phyloP scores from a whole-genome alignment of 225 moss, liverwort and hornwort genomes.

The Rhytidiadelphus loreus region DNA sequence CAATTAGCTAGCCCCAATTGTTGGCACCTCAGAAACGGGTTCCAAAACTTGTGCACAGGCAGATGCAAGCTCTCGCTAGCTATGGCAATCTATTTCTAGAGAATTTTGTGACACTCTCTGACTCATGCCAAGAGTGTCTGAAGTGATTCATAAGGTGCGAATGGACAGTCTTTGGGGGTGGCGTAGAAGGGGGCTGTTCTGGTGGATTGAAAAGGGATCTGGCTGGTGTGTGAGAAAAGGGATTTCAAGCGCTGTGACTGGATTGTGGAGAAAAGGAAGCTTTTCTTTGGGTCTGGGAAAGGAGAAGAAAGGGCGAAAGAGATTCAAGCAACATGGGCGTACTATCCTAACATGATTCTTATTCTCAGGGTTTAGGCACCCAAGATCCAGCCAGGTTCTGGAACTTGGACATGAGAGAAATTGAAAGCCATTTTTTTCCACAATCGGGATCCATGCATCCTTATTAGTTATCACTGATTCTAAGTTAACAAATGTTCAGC shows the following conservation, averaged over 20 bases:
- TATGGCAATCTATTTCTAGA: not conserved
- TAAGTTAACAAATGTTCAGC: no score
- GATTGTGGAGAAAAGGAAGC: not conserved
- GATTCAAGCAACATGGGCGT: not conserved
- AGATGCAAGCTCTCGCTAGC: not conserved
- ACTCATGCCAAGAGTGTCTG: not conserved
- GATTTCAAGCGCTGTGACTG: not conserved
- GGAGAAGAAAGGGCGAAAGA: slow-evolving; percentile 6
- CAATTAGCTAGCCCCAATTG: not conserved
- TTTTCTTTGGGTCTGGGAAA: not conserved
- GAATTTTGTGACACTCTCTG: not conserved
- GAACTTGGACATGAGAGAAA: not conserved
- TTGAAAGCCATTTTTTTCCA: not conserved
- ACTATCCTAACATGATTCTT: not conserved
- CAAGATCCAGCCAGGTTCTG: not conserved
- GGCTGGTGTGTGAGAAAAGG: not conserved
- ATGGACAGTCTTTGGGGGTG: not conserved
- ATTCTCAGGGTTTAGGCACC: not conserved
- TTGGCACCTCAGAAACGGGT: not conserved
- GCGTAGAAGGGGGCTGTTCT: not conserved
- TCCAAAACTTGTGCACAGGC: not conserved
- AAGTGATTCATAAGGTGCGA: not conserved
- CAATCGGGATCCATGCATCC: not conserved
- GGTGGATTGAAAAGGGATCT: not conserved
- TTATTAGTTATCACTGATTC: no score